Evolutionary conservation across 805 yeast genomes (phyloP).

Genomic region (Lipomyces spencermartinsiae): DNA sequence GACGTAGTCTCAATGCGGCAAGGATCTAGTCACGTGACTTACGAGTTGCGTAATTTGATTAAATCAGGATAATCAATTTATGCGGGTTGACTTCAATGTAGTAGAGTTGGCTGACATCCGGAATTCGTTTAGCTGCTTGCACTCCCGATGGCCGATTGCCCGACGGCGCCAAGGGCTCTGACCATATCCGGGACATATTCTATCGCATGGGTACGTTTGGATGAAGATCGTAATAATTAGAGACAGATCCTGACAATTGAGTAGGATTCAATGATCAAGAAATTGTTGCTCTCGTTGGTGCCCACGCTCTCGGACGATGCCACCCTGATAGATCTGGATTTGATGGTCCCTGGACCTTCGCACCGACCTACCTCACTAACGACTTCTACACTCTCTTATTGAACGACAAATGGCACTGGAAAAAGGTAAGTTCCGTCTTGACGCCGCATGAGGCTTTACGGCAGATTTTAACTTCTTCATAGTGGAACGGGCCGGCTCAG

Average conservation of each 20-base stretch:
- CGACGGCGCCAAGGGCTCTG: constrained; percentile 59
- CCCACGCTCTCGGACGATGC: constrained; percentile 68
- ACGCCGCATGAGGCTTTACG: neutral
- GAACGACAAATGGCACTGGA: constrained; percentile 60
- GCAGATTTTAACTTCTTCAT: constrained; percentile 45
- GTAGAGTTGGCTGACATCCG: neutral
- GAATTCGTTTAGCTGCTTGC: constrained; percentile 43
- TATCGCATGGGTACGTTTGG: constrained; percentile 50
- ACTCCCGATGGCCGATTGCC: constrained; percentile 72
- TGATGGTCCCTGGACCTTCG: constrained; percentile 89
- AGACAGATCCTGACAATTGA: neutral
- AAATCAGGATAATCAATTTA: neutral
- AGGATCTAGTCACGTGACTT: neutral
- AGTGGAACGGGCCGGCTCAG: constrained; percentile 53
- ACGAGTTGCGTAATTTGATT: neutral
- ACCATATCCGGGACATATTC: constrained; percentile 62
- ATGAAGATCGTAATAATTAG: neutral
- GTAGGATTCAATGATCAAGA: constrained; percentile 65
- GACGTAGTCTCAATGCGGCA: neutral
- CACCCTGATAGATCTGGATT: constrained; percentile 72
- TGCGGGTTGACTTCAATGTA: neutral
- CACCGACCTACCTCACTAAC: constrained; percentile 73
- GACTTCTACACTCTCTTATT: constrained; percentile 66
- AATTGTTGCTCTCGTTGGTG: constrained; percentile 67
- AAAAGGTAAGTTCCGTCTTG: constrained; percentile 45